Conservation (phyloP, 2,329 filamentous ascomycete genomes). For the Tolypocladium inflatum region DNA sequence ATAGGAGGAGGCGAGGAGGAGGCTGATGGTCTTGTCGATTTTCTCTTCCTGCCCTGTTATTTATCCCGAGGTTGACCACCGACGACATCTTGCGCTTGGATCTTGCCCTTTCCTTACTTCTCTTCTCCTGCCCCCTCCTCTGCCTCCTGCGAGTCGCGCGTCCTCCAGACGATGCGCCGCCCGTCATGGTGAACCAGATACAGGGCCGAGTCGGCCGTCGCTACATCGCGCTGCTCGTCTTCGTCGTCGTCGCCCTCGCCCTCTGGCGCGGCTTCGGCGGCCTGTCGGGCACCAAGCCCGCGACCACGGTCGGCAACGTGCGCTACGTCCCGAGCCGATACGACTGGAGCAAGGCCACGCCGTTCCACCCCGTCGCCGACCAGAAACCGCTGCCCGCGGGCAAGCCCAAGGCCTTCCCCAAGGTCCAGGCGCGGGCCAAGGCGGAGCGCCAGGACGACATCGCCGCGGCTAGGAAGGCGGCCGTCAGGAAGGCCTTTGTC, state of each 20-base stretch:
- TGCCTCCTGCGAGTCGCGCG: neutral
- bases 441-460: constrained; percentile 26
- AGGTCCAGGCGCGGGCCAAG: constrained; percentile 32
- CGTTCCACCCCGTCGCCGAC: constrained; percentile 21
- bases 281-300: constrained; percentile 8
- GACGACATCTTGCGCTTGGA: neutral
- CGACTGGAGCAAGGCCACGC: constrained; percentile 25
- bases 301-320: constrained; percentile 2
- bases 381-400: constrained; percentile 25
- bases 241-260: constrained; percentile 15
- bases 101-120: neutral
- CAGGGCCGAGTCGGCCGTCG: constrained; percentile 23
- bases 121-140: neutral
- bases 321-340: constrained; percentile 24
- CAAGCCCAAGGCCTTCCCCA: constrained; percentile 19
- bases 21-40: neutral
- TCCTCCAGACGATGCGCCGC: neutral
- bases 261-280: constrained; percentile 16
- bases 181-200: constrained; percentile 18
- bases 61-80: neutral
- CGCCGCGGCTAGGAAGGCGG: constrained; percentile 23
- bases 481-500: constrained; percentile 28
- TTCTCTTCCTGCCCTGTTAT: too few relatives aligned
- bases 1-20: neutral
- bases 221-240: constrained; percentile 18